Base-by-base conservation (phyloP, 2,329 filamentous ascomycete genomes). In the Colletotrichum eleusines region DNA sequence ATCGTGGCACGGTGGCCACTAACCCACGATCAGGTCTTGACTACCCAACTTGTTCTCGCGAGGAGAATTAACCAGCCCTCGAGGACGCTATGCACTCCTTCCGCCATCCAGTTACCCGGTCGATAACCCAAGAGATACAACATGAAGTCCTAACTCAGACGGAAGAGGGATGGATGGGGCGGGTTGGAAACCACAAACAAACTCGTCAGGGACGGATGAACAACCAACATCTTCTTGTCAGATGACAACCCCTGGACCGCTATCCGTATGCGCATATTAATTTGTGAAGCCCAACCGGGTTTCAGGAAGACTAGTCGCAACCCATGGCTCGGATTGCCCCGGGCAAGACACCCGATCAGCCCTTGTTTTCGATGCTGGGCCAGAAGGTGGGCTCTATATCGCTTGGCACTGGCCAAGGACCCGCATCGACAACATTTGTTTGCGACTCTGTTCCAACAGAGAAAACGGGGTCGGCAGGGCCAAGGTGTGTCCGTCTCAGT, bases 361-460 rank as follows among this genome's bases (percentile, higher is more conserved):
- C 46, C 60, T 51, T 63, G 60, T 63, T 53, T 31, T 23, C 44
- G 35, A 63, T 44, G 60, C 51, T 53, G 48, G 11, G 16, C 35
- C 8, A 61, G 31, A 18, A n/a, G 48, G 59, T 61, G 44, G 59
- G 14, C 33, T 28, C 44, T 33, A 40, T 40, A 20, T 42, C 44
- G 23, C 31, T 38, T 23, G 31, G 23, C 31, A 20, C 50, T 9
- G 44, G 14, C 23, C n/a, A 20, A 51, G 59, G 28, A 3, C 44
- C 59, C 20, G 31, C 44, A 61, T 61, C n/a, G 44, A 28, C 31
- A 51, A 40, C 16, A 5, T 51, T 61, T 61, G 59, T 61, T 61
- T 50, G 58, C 42, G 28, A 35, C 31, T 50, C 33, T 50, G 58
- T 16, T 35, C 59, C 44, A 61, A 61, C 59, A 12, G 12, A 31